Evolutionary conservation across 2,329 filamentous ascomycete genomes (phyloP).

Genomic region (Fusarium sp.): DNA sequence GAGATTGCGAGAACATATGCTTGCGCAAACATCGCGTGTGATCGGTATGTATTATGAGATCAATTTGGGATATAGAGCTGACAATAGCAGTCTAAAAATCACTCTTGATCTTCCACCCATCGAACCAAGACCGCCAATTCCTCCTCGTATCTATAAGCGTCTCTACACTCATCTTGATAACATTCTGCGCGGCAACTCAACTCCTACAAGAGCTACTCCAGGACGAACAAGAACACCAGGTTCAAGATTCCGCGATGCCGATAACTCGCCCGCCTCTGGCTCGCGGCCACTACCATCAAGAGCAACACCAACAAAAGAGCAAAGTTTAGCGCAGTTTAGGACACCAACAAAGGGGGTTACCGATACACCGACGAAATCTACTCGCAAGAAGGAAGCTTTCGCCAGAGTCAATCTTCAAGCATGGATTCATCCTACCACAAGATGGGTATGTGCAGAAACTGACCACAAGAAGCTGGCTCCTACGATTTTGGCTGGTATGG

Average conservation of each 20-base stretch:
- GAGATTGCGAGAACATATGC: conserved; percentile 87
- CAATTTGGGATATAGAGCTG: neutral
- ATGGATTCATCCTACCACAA: conserved; percentile 77
- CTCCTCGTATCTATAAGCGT: conserved; percentile 83
- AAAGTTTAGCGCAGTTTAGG: conserved; percentile 56
- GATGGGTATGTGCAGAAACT: conserved; percentile 70
- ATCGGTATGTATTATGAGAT: conserved; percentile 64
- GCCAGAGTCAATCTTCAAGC: conserved; percentile 58
- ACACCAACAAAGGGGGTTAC: conserved; percentile 45
- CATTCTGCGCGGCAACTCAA: conserved; percentile 63
- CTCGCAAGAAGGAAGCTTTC: conserved; percentile 43
- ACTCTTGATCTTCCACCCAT: conserved; percentile 80
- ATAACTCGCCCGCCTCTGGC: conserved; percentile 41
- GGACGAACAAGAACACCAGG: conserved; percentile 49
- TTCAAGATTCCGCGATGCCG: conserved; percentile 45
- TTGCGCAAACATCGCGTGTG: conserved; percentile 90
- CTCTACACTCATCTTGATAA: conserved; percentile 83
- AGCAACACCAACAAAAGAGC: conserved; percentile 59
- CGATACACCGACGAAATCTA: conserved; percentile 57
- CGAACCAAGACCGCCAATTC: conserved; percentile 79
- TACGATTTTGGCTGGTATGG: conserved; percentile 79
- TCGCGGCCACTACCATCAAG: conserved; percentile 52
- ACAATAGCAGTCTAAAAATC: conserved; percentile 72
- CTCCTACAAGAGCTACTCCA: conserved; percentile 45
- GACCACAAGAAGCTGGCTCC: conserved; percentile 71